Conservation (phyloP, 176 grass and related monocot species). For the Oryza glumipatula region DNA sequence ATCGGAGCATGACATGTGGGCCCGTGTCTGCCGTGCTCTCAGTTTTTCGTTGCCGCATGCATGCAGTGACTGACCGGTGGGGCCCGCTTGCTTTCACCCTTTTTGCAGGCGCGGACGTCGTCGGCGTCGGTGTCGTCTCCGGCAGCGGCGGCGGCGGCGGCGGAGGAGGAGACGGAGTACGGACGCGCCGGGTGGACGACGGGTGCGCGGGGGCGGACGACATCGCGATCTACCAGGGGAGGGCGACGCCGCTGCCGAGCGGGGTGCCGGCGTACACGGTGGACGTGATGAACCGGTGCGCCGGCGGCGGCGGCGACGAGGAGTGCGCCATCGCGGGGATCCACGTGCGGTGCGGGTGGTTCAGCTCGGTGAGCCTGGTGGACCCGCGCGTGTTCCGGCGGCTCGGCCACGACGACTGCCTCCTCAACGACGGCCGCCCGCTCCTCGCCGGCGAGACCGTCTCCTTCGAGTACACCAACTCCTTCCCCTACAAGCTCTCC, state of each 20-base stretch:
- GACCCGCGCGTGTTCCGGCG: constrained; percentile 84
- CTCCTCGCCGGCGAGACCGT: constrained; percentile 61
- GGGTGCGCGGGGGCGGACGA: constrained; percentile 55
- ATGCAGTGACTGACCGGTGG: background rate
- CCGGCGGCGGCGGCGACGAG: background rate
- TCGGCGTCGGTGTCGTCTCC: too few relatives aligned
- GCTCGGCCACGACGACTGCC: constrained; percentile 72
- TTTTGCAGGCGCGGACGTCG: background rate
- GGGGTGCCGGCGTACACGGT: constrained; percentile 73
- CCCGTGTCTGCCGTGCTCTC: background rate
- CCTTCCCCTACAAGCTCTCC: constrained; percentile 58
- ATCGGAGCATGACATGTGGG: background rate
- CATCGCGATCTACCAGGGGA: constrained; percentile 54
- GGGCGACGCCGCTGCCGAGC: constrained; percentile 26
- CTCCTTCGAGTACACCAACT: constrained; percentile 93
- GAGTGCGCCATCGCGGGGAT: constrained; percentile 61
- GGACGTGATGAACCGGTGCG: constrained; percentile 77
- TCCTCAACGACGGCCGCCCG: constrained; percentile 80
- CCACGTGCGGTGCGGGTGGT: constrained; percentile 92
- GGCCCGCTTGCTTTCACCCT: background rate
- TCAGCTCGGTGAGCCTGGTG: constrained; percentile 81
- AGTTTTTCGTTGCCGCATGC: background rate
- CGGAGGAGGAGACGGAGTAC: background rate
- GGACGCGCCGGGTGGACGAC: constrained; percentile 37
- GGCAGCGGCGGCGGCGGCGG: too few relatives aligned